phyloP scores from a whole-genome alignment of 345 rosid genomes.

The Corchorus olitorius region DNA sequence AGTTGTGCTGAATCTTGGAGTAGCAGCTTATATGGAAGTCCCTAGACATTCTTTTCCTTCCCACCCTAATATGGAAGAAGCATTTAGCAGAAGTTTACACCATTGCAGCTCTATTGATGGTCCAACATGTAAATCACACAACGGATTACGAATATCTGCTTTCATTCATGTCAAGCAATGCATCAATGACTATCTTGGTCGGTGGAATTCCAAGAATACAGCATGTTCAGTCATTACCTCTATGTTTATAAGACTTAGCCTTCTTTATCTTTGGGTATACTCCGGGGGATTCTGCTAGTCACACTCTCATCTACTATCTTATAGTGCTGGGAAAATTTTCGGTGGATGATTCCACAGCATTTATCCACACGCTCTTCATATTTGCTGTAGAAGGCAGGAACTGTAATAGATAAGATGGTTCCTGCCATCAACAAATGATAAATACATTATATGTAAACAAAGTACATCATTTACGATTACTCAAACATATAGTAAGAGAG shows the following conservation, averaged over 20 bases:
- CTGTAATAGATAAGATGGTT: constrained; percentile 67
- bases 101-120: background rate
- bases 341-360: constrained; percentile 71
- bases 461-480: background rate
- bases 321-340: constrained; percentile 63
- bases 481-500: background rate
- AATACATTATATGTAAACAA: constrained; percentile 14
- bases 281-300: constrained; percentile 64
- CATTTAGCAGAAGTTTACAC: background rate
- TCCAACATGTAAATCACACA: background rate
- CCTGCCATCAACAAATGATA: constrained; percentile 48
- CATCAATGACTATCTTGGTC: no score
- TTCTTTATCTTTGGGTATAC: constrained; percentile 67
- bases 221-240: background rate
- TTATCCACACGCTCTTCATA: constrained; percentile 63
- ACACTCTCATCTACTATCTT: constrained; percentile 79
- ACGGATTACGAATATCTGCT: background rate
- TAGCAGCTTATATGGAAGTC: background rate
- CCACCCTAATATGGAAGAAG: background rate
- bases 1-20: background rate
- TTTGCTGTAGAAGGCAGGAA: constrained; percentile 83
- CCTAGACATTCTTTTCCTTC: background rate
- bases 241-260: constrained; percentile 29
- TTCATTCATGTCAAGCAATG: background rate
- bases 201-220: background rate